Evolutionary conservation across 2,329 filamentous ascomycete genomes (phyloP), one percentile per base, ranked within the genome.

Genomic region (Xylogone sp.): DNA sequence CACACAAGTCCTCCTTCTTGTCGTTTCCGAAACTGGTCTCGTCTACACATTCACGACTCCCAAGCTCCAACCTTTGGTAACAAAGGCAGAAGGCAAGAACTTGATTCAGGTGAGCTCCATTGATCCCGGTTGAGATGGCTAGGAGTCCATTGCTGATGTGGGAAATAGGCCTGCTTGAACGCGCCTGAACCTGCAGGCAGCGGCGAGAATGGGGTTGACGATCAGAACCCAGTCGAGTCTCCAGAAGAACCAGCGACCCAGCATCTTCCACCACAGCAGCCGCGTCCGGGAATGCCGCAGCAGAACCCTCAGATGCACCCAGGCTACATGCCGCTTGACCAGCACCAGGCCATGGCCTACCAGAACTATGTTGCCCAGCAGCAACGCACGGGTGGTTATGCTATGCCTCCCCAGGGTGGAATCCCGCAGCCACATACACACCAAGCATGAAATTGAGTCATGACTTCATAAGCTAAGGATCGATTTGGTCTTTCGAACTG

Each of bases 31-130:
- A 77, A 97, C 93, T 21, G 93, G 93, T 60, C 84, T 97, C 29
- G 93, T 97, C 65, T 97, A 97, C 74, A 97, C 93, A 54, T 97
- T 97, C 71, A 97, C 93, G 56, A 99, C 94, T 16, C 94, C 94
- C 19, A 99, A 99, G 78, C 84, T 99, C 51, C 94, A 97, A 75
- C 94, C 94, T 57, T 84, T 99, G 49, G 94, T 97, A 62, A 99
- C 94, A 57, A 97, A 97, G 78, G 88, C 94, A 18, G 94, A 97
- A 75, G 94, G 94, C 75, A 99, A 99, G 83, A 99, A 99, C 71
- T 78, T 99, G 59, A 97, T 99, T 62, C 94, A 99, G 85, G 94
- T 97, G 58, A 49, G 58, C 48, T 16, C 20, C 21, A 19, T 52
- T 53, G 21, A 46, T 19, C 31, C 16, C 49, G n/a, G 19, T 13